These are phyloP conservation scores for Ceratocystis papillata DNA, from an alignment of 2,329 filamentous ascomycete genomes.

Conservation along the genomic window DNA sequence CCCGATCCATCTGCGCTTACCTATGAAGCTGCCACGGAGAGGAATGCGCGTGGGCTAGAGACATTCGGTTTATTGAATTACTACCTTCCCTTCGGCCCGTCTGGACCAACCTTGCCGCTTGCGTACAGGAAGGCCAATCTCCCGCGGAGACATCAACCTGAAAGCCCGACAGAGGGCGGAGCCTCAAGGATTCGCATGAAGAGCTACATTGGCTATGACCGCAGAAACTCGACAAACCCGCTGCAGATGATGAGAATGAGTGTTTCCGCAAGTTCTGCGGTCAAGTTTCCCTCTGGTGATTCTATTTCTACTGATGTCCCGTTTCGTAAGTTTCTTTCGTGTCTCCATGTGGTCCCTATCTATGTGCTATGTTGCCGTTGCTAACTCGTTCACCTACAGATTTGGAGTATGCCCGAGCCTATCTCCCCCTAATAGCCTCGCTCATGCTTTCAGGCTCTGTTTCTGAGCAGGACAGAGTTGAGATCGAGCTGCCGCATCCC, in stretches of 20 bases:
- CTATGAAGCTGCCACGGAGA: slow-evolving; percentile 8
- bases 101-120: slow-evolving; percentile 14
- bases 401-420: slow-evolving; percentile 38
- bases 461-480: slow-evolving; percentile 42
- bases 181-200: too few species aligned
- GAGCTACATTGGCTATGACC: slow-evolving; percentile 18
- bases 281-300: neutral
- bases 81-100: neutral
- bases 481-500: slow-evolving; percentile 48
- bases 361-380: neutral
- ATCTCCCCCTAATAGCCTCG: slow-evolving; percentile 44
- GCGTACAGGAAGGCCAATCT: slow-evolving; percentile 8
- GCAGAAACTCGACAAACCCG: slow-evolving; percentile 18
- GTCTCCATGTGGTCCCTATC: neutral
- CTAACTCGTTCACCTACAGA: slow-evolving; percentile 31
- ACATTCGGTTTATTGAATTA: too few species aligned
- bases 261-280: neutral
- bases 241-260: slow-evolving; percentile 11
- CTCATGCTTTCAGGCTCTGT: slow-evolving; percentile 46
- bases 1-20: neutral
- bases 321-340: slow-evolving; percentile 36
- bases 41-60: slow-evolving; percentile 17
- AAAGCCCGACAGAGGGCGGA: too few species aligned
- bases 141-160: too few species aligned
- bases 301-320: slow-evolving; percentile 33